A percentile compares a stretch with the other conserved stretches of the same genome.
These are phyloP conservation scores for Xylaria sp. DNA, from an alignment of 2,329 filamentous ascomycete species.

Conservation along the genomic window DNA sequence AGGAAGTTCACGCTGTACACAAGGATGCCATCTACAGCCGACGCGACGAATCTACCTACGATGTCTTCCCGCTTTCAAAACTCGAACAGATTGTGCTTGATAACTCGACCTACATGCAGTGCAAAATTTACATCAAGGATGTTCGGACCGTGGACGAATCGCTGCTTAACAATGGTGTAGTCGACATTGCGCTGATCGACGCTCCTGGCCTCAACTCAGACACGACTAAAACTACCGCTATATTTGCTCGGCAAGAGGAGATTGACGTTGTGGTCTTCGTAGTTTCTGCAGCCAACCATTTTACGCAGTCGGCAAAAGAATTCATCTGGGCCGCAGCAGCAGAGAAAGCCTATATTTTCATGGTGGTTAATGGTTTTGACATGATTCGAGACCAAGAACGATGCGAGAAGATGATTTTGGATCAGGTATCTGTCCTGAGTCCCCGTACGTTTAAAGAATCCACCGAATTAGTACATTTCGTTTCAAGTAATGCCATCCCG, in stretches of 20 bases:
- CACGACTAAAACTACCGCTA: slow-evolving; percentile 94
- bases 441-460: slow-evolving; percentile 93
- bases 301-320: slow-evolving; percentile 95
- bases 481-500: slow-evolving; percentile 94
- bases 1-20: slow-evolving; percentile 95
- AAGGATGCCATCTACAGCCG: slow-evolving; percentile 80
- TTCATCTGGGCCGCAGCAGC: slow-evolving; percentile 95
- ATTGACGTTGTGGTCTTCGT: slow-evolving; percentile 99
- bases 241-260: slow-evolving; percentile 96
- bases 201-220: slow-evolving; percentile 95
- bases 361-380: slow-evolving; percentile 97
- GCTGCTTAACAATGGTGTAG: slow-evolving; percentile 93
- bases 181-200: slow-evolving; percentile 97
- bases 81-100: slow-evolving; percentile 90
- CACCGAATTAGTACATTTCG: slow-evolving; percentile 92
- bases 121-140: slow-evolving; percentile 96
- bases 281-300: slow-evolving; percentile 96
- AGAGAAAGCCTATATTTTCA: slow-evolving; percentile 98
- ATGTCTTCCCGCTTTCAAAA: slow-evolving; percentile 78
- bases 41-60: slow-evolving; percentile 92
- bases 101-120: slow-evolving; percentile 86
- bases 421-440: slow-evolving; percentile 86
- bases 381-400: slow-evolving; percentile 89
- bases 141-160: slow-evolving; percentile 89
- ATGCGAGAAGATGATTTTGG: slow-evolving; percentile 90